These are phyloP conservation scores for Camellia lanceoleosa DNA, from an alignment of 148 eudicot species.

Conservation along the genomic window DNA sequence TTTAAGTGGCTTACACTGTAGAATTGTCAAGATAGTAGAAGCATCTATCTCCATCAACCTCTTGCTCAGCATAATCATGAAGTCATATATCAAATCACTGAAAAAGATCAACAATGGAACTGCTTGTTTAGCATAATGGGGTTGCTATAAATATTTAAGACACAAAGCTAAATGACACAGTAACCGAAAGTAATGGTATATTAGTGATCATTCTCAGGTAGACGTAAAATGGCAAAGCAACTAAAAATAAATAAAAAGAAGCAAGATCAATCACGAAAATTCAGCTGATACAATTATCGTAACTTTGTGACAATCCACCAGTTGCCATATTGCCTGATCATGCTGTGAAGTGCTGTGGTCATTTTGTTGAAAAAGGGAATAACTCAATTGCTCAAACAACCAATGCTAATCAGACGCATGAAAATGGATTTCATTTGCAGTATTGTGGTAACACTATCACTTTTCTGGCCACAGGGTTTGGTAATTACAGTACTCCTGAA, in stretches of 20 bases:
- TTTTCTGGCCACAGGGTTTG: not conserved
- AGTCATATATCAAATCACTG: conserved; percentile 93
- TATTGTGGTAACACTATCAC: not conserved
- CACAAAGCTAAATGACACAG: not conserved
- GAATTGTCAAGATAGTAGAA: conserved; percentile 69
- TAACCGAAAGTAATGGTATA: not conserved
- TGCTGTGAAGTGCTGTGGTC: not conserved
- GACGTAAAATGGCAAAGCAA: not conserved
- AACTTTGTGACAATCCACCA: not conserved
- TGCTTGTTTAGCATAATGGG: not conserved
- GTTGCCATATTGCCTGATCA: not conserved
- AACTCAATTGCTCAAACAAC: not conserved
- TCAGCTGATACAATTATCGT: not conserved
- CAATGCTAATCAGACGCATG: not conserved
- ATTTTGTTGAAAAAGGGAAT: not conserved
- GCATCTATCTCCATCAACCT: conserved; percentile 83
- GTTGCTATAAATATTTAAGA: conserved; percentile 6
- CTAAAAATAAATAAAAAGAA: not conserved
- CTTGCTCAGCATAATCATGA: conserved; percentile 71
- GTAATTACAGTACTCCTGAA: not conserved
- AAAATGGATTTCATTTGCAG: not conserved
- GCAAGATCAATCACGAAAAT: not conserved
- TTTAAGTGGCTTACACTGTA: conserved; percentile 54
- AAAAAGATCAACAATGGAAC: conserved; percentile 27
- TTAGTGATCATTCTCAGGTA: not conserved